Evolutionary conservation across 345 rosid genomes (phyloP), one percentile per base, ranked within the genome.

Genomic region (Euphorbia peplus): DNA sequence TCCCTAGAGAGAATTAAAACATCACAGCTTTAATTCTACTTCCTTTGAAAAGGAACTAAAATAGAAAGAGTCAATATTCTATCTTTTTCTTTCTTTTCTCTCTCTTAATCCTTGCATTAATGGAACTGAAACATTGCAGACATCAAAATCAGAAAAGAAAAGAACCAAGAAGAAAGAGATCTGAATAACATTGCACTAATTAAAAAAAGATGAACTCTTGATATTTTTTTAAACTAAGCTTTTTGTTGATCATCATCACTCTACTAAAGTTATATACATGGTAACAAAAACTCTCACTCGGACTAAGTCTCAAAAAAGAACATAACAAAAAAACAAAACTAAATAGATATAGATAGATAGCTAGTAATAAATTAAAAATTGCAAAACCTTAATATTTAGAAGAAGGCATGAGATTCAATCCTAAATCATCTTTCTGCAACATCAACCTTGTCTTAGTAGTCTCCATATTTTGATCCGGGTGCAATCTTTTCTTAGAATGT

Each of bases 381-480:
- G 51, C 25, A 29, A 29, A 69, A 75, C 70, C 67, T 76, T 83
- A 83, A 74, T 83, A 76, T 71, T 86, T 59, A 29, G 96, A 86
- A 61, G 96, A 78, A 68, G 91, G 86, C 96, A 88, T 88, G 52
- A 92, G 89, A 81, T 90, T 88, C 79, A 92, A 79, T 66, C 86
- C 88, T 76, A 90, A 81, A 68, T 92, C 98, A 70, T 88, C 85
- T 42, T 92, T 88, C n/a, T 87, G 96, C 81, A 84, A 72, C 66
- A 85, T 81, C 74, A 92, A 81, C 61, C 95, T 85, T 72, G 92
- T 68, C 77, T 84, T 86, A 69, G 70, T 80, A 25, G 76, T 81
- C 79, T 86, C 91, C 67, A 72, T 63, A 25, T 68, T 76, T 52
- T 77, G 71, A 54, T 84, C 84, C 0, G 80, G 78, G 75, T 84